A percentile compares a stretch with the other conserved stretches of the same genome.
Evolutionary conservation across 2,329 filamentous ascomycete species (phyloP).

Genomic region (Albophoma yamanashiensis): DNA sequence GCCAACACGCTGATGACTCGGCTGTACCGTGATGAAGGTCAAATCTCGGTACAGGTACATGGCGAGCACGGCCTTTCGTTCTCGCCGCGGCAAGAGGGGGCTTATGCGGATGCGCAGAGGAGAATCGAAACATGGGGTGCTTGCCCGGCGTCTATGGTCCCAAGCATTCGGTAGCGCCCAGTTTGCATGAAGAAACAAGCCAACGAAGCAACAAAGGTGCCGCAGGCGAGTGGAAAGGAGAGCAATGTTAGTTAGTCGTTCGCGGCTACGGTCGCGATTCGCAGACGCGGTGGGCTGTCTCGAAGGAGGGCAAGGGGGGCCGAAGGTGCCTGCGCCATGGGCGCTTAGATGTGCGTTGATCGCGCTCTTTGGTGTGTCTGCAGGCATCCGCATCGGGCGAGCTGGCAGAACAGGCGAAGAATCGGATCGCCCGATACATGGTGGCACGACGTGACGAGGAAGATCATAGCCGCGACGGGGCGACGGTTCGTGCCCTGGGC

Average conservation of each 20-base stretch:
- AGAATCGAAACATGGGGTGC: neutral
- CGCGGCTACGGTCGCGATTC: neutral
- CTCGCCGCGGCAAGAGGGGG: neutral
- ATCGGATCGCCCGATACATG: neutral
- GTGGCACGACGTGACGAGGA: neutral
- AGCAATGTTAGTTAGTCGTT: neutral
- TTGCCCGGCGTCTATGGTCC: constrained; percentile 6
- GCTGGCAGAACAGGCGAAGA: neutral
- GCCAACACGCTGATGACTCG: neutral
- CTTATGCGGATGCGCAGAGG: neutral
- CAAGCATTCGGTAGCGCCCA: constrained; percentile 19
- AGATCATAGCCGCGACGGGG: neutral
- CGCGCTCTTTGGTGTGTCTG: neutral
- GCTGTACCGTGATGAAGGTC: neutral
- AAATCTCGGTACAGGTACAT: neutral
- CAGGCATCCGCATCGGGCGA: neutral
- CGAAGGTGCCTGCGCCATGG: neutral
- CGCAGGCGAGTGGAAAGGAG: neutral
- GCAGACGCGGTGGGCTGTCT: neutral
- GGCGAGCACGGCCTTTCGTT: neutral
- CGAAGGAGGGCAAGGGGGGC: neutral
- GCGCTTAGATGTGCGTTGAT: neutral
- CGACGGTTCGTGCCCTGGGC: neutral
- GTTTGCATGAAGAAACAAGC: constrained; percentile 11
- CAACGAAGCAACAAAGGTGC: neutral